Base-by-base conservation (phyloP, 495 filamentous ascomycete genomes). In the Podospora appendiculata region DNA sequence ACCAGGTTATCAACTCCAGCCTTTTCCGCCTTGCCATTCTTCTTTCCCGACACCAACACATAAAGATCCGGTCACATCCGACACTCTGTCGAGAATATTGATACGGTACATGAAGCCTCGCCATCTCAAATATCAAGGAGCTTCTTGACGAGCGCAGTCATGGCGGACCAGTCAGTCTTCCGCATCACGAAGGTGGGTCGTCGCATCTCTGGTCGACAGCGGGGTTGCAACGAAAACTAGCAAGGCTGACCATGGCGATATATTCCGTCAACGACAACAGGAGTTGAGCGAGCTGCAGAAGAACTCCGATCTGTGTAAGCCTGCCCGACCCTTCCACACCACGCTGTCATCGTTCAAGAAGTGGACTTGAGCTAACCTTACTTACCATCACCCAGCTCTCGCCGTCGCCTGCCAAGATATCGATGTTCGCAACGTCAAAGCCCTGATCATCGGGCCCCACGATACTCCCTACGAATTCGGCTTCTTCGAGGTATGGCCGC, bases 381-480 rank as follows among this genome's bases (percentile, higher is more conserved):
- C 8, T 33, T 40, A 12, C 25, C 9, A 6, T 45, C 61, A 19
- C 35, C 32, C 49, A 93, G 89, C 90, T 25, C 79, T 96, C 55
- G 88, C 90, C 14, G 89, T 96, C 51, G 83, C 84, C 38, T 95
- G 86, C 61, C 76, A 84, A 35, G 93, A 97, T 63, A 80, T 80
- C 51, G 89, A 98, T 68, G 85, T 96, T 45, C 85, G 90, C 34
- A 85, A 92, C 54, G 86, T 98, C 41, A 84, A 81, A 58, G 94
- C 92, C 35, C 68, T 97, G 45, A 88, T 98, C 54, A 80, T 98
- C 49, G 93, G 93, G 0, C 92, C 94, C 8, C 90, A 93, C 45
- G 91, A 92, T 49, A 95, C 93, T 0, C 91, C 93, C 0, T 98
- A 98, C 66, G 90, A 96, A 59, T 94, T 95, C 62, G 93, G 92